Conservation (phyloP, 768 basidiomycete species). For the Suillus discolor region DNA sequence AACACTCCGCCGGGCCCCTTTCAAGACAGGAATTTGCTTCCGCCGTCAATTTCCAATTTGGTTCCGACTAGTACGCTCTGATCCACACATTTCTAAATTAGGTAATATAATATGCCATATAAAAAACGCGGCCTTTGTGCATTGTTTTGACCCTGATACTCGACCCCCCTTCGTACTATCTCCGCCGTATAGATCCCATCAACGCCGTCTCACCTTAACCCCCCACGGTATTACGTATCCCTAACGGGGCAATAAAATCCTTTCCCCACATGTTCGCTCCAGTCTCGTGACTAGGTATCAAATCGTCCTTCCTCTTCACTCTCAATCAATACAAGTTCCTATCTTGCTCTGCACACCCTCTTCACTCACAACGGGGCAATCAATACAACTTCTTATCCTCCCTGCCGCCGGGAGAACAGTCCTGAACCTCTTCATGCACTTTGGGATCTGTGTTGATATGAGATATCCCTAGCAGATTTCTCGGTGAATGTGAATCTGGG, state of each 20-base stretch:
- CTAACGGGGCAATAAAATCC: too few relatives aligned
- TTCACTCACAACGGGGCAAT: neutral
- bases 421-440: neutral
- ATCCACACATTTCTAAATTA: neutral
- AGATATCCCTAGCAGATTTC: too few relatives aligned
- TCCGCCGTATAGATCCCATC: neutral
- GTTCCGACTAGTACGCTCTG: slow-evolving; percentile 1
- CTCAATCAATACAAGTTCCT: neutral
- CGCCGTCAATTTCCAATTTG: slow-evolving; percentile 5
- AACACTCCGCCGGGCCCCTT: slow-evolving; percentile 3
- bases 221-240: too few relatives aligned
- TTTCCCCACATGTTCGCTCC: too few relatives aligned
- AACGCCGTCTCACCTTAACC: neutral
- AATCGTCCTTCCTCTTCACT: too few relatives aligned
- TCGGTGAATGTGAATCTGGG: neutral
- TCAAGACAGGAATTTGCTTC: neutral
- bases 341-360: neutral
- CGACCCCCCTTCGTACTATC: neutral
- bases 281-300: too few relatives aligned
- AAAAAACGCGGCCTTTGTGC: neutral
- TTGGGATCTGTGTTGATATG: too few relatives aligned
- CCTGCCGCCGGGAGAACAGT: neutral
- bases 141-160: neutral
- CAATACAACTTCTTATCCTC: neutral
- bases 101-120: neutral